Conservation (phyloP, 495 filamentous ascomycete species). For the Daldinia grandis region DNA sequence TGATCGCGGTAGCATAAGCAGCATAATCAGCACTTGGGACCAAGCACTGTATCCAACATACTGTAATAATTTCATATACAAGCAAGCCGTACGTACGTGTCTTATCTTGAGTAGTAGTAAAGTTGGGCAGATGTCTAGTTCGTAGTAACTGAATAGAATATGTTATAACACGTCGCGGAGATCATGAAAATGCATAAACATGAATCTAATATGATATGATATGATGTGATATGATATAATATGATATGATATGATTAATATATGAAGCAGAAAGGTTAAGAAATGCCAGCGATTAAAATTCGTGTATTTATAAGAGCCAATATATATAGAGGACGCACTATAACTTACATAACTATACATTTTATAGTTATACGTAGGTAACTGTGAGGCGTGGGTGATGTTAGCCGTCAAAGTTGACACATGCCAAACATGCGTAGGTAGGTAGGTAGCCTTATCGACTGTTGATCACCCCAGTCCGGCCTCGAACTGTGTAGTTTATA, state of each 20-base stretch:
- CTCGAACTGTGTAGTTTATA: neutral
- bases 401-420: neutral
- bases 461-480: neutral
- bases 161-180: neutral
- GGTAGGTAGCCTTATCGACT: neutral
- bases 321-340: neutral
- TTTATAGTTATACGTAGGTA: neutral
- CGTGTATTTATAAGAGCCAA: neutral
- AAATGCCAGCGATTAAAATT: neutral
- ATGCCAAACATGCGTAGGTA: neutral
- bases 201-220: neutral
- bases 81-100: slow-evolving; percentile 15
- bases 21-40: slow-evolving; percentile 1
- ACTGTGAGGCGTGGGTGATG: neutral
- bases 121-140: neutral
- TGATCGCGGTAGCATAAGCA: slow-evolving; percentile 22
- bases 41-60: slow-evolving; percentile 11
- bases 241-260: neutral
- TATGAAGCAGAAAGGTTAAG: neutral
- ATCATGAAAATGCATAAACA: neutral
- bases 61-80: neutral
- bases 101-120: neutral
- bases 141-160: neutral
- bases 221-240: no score
- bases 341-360: neutral